phyloP scores from a whole-genome alignment of 495 filamentous ascomycete species.

The Xylaria acuta region DNA sequence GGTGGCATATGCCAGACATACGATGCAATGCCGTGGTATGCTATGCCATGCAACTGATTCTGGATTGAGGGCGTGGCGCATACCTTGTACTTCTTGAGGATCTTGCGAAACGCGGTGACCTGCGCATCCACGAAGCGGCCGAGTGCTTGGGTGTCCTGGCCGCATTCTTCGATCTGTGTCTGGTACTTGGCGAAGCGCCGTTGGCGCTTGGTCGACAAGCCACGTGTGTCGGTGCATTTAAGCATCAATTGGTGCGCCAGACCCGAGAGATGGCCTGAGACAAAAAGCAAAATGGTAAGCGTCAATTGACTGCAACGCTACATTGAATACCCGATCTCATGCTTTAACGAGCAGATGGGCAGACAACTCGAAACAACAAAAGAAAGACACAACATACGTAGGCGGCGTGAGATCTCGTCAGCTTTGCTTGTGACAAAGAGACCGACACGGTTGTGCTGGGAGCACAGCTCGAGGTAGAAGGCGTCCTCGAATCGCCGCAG shows the following conservation, averaged over 20 bases:
- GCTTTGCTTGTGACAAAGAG: slow-evolving; percentile 75
- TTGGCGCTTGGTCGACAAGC: slow-evolving; percentile 46
- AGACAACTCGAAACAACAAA: too few species aligned
- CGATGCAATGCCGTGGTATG: background rate
- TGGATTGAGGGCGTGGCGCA: slow-evolving; percentile 15
- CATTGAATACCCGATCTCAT: background rate
- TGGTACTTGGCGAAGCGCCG: slow-evolving; percentile 58
- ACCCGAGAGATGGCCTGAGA: slow-evolving; percentile 58
- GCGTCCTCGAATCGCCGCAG: slow-evolving; percentile 65
- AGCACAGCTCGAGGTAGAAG: slow-evolving; percentile 65
- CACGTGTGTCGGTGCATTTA: slow-evolving; percentile 45
- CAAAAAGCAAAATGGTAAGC: slow-evolving; percentile 16
- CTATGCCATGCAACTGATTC: background rate
- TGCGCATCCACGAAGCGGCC: slow-evolving; percentile 69
- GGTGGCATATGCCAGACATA: background rate
- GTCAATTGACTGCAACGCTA: slow-evolving; percentile 5
- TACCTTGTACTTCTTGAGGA: slow-evolving; percentile 75
- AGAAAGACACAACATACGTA: slow-evolving; percentile 52
- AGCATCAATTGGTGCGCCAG: slow-evolving; percentile 56
- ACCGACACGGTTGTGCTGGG: slow-evolving; percentile 70
- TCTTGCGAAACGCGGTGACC: slow-evolving; percentile 70
- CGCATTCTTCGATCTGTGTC: slow-evolving; percentile 54
- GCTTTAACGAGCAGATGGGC: background rate
- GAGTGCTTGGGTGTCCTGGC: slow-evolving; percentile 66
- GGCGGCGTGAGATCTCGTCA: slow-evolving; percentile 68